Evolutionary conservation across 805 yeast genomes (phyloP), one percentile per base, ranked within the genome.

Genomic region (Kuraishia floccosa): DNA sequence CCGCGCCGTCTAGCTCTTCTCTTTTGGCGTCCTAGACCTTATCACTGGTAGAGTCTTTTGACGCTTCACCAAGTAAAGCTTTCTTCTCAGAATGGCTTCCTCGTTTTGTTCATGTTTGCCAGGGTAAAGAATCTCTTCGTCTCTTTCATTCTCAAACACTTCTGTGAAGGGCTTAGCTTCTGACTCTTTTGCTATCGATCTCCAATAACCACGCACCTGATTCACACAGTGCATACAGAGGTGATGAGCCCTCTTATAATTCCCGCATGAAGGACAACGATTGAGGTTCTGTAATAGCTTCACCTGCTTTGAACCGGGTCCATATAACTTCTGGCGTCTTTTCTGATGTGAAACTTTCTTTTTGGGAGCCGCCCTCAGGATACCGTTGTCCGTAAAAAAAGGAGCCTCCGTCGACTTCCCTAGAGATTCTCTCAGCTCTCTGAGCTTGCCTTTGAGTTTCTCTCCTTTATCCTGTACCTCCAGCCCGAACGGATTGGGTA

Each of bases 261-360:
- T 79, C 27, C 98, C 98, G 60, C 98, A 89, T 0, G 95, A 79
- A 3, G 97, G 96, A 52, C 98, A 89, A 52, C 94, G 72, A 39
- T 80, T 84, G 46, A 91, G 62, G 49, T 83, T 78, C 34, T 76
- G 70, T 40, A 82, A 65, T 30, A 77, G 76, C 51, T 82, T 74
- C 41, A 83, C 61, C 43, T 86, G 91, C 52, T 85, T 89, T 35
- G 73, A 68, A 8, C 83, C 93, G 4, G 89, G 84, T 6, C 85
- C 86, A 41, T 83, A 72, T 42, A 80, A 73, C 58, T 87, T 75
- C 50, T 72, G 78, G 55, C 96, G 76, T 47, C 83, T 81, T 54
- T 84, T 82, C 59, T 73, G 73, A 52, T 85, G 84, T 6, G 97
- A 85, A 2, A 75, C 75, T 55, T 86, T 87, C 72, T 87, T 86